Percentiles rank a stretch among this genome's conserved stretches.
Evolutionary conservation across 805 yeast species (phyloP).

Genomic region (Zygotorulaspora sp.): DNA sequence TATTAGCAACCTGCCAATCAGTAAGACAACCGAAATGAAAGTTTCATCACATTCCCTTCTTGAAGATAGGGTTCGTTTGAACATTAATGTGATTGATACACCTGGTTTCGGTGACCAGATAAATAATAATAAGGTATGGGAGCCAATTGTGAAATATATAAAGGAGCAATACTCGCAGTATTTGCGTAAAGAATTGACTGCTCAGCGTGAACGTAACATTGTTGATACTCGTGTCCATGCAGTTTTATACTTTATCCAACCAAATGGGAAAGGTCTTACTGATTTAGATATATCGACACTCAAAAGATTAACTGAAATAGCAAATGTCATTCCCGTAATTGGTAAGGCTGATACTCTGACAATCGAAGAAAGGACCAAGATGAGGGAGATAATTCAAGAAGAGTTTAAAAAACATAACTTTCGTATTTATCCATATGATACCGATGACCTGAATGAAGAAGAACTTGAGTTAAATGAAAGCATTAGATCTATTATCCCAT

Average conservation of each 20-base stretch:
- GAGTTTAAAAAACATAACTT: slow-evolving; percentile 72
- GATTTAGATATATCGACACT: slow-evolving; percentile 78
- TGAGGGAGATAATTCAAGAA: slow-evolving; percentile 70
- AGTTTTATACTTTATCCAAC: slow-evolving; percentile 84
- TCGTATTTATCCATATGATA: slow-evolving; percentile 79
- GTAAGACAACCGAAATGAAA: slow-evolving; percentile 81
- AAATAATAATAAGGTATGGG: slow-evolving; percentile 94
- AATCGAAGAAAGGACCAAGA: slow-evolving; percentile 70
- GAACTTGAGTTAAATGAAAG: slow-evolving; percentile 70
- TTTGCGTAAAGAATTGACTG: slow-evolving; percentile 89
- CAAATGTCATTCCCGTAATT: slow-evolving; percentile 91
- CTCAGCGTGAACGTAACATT: slow-evolving; percentile 79
- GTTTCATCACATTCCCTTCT: slow-evolving; percentile 62
- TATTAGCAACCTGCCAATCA: slow-evolving; percentile 62
- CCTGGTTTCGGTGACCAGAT: slow-evolving; percentile 98
- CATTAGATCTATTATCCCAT: slow-evolving; percentile 76
- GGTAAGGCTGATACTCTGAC: slow-evolving; percentile 92
- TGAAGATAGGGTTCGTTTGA: slow-evolving; percentile 84
- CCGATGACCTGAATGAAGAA: slow-evolving; percentile 56
- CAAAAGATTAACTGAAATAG: slow-evolving; percentile 79
- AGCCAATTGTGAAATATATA: slow-evolving; percentile 87
- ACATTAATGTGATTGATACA: slow-evolving; percentile 86
- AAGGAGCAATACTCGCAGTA: slow-evolving; percentile 92
- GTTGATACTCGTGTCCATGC: slow-evolving; percentile 92
- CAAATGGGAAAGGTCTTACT: slow-evolving; percentile 80